phyloP scores from a whole-genome alignment of 1,284 basidiomycete species.

The Sphagnurus paluster region DNA sequence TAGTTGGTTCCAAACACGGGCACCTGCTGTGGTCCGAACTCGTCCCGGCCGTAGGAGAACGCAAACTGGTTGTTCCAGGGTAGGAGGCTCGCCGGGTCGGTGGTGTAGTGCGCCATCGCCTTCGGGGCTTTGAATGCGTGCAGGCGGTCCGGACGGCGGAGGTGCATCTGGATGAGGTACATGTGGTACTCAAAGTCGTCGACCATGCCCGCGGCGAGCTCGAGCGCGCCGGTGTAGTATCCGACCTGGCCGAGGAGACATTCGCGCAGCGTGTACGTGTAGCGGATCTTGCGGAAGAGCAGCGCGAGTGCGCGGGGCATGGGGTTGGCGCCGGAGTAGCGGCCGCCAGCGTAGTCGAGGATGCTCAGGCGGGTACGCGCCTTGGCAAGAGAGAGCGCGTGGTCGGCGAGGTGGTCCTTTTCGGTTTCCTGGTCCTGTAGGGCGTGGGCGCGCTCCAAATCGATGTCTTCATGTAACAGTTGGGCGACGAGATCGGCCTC shows the following conservation, averaged over 20 bases:
- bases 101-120: not conserved
- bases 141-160: not conserved
- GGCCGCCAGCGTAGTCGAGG: not conserved
- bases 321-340: not conserved
- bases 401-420: not conserved
- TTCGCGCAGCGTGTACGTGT: slow-evolving; percentile 1
- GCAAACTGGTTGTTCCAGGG: not conserved
- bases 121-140: not conserved
- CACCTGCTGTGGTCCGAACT: slow-evolving; percentile 1
- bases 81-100: not conserved
- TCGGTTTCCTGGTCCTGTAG: not conserved
- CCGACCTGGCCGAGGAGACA: not conserved
- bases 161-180: not conserved
- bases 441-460: not conserved
- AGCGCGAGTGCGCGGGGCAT: not conserved
- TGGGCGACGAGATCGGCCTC: slow-evolving; percentile 1
- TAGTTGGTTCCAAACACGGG: not conserved
- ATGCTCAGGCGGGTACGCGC: not conserved
- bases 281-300: slow-evolving; percentile 1
- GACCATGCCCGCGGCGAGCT: not conserved
- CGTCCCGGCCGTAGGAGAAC: not conserved
- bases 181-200: slow-evolving; percentile 1
- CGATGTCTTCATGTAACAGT: not conserved
- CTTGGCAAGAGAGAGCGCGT: slow-evolving; percentile 1
- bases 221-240: not conserved